Percentiles rank a stretch among this genome's conserved stretches.
These are phyloP conservation scores for Colletotrichum sp. DNA, from an alignment of 2,329 filamentous ascomycete species.

Conservation along the genomic window DNA sequence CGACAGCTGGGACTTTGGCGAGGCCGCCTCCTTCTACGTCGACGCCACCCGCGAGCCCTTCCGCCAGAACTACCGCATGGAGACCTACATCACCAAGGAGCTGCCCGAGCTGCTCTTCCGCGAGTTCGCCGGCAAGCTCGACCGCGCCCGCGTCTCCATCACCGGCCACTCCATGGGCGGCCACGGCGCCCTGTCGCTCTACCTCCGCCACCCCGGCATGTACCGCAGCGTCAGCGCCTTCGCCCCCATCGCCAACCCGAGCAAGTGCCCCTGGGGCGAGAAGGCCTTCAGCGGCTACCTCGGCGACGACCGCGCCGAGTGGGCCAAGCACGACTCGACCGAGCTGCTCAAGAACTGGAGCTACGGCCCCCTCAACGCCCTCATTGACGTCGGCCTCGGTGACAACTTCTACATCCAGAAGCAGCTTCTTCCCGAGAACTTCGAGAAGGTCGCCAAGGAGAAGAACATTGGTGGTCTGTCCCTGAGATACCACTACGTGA, in stretches of 20 bases:
- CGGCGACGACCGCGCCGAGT: constrained; percentile 75
- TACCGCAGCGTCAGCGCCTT: constrained; percentile 92
- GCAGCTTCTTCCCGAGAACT: constrained; percentile 93
- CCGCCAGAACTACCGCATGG: constrained; percentile 86
- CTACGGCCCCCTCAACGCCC: constrained; percentile 67
- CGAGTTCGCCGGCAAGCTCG: constrained; percentile 72
- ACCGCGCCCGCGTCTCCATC: constrained; percentile 76
- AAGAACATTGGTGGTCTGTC: constrained; percentile 75
- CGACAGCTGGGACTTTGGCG: constrained; percentile 89
- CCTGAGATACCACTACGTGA: constrained; percentile 80
- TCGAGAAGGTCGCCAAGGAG: constrained; percentile 79
- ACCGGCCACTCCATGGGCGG: constrained; percentile 98
- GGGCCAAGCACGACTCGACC: constrained; percentile 91
- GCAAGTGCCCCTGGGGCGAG: constrained; percentile 87
- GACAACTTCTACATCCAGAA: constrained; percentile 97
- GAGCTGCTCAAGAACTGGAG: constrained; percentile 83
- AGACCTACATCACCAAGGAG: constrained; percentile 88
- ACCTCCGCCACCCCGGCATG: constrained; percentile 86
- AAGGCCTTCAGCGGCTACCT: constrained; percentile 96
- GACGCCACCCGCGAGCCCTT: constrained; percentile 82
- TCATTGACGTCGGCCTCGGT: constrained; percentile 91
- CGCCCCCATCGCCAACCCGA: constrained; percentile 88
- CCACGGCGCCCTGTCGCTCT: constrained; percentile 91
- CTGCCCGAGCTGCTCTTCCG: constrained; percentile 79
- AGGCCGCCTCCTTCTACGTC: constrained; percentile 92